Conservation (phyloP, 108 stramenopile species). For the Cylindrotheca closterium region DNA sequence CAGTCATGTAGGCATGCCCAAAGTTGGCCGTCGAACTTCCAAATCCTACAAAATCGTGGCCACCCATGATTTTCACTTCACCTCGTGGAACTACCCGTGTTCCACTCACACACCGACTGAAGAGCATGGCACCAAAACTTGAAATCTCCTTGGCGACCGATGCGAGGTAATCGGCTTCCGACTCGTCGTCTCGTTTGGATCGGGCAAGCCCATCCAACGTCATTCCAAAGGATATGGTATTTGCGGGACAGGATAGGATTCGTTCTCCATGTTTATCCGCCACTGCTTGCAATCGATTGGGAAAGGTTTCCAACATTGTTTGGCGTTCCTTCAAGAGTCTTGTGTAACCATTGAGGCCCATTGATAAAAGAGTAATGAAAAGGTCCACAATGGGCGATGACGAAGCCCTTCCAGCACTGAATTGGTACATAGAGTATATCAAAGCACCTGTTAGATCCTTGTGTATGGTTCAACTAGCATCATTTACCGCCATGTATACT, state of each 20-base stretch:
- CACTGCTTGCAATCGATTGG: conserved; percentile 43
- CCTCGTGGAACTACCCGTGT: conserved; percentile 73
- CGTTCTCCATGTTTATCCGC: conserved; percentile 87
- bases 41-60: conserved; percentile 73
- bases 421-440: neutral
- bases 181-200: conserved; percentile 25
- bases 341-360: conserved; percentile 89
- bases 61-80: conserved; percentile 62
- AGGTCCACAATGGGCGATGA: conserved; percentile 92
- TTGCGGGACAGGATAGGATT: conserved; percentile 74
- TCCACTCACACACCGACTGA: conserved; percentile 95
- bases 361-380: conserved; percentile 94
- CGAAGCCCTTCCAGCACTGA: conserved; percentile 90
- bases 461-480: neutral
- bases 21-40: conserved; percentile 73
- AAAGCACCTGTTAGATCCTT: neutral
- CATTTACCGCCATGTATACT: neutral
- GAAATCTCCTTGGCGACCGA: conserved; percentile 57
- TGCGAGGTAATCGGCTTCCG: conserved; percentile 30
- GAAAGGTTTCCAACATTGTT: conserved; percentile 50
- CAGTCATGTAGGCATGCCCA: conserved; percentile 89
- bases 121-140: conserved; percentile 96
- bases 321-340: conserved; percentile 61
- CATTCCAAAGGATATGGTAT: conserved; percentile 96
- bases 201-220: conserved; percentile 76